Percentiles rank a stretch among this genome's conserved stretches.
Evolutionary conservation across 129 eudicot species (phyloP).

Genomic region (Saposhnikovia divaricata): DNA sequence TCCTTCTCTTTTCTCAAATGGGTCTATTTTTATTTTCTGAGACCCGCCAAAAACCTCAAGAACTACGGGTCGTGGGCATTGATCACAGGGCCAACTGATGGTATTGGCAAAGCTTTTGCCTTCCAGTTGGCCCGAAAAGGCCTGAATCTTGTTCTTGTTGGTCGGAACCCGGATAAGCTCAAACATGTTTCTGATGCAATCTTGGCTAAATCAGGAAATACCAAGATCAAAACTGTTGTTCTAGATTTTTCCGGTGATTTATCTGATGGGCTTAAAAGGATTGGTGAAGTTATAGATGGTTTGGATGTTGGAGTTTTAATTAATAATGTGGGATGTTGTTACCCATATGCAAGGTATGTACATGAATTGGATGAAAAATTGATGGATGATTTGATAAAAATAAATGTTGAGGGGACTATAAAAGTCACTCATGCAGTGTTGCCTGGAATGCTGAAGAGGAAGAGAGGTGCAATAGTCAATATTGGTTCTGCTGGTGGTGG

Average conservation of each 20-base stretch:
- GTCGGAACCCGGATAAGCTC: conserved; percentile 73
- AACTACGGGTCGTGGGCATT: conserved; percentile 93
- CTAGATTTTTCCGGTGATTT: conserved; percentile 80
- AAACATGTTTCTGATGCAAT: conserved; percentile 50
- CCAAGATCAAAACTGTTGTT: conserved; percentile 62
- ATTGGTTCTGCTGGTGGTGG: conserved; percentile 97
- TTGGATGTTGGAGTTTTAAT: conserved; percentile 82
- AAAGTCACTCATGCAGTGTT: conserved; percentile 74
- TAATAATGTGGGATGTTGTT: conserved; percentile 82
- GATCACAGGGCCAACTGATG: conserved; percentile 84
- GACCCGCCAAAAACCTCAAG: conserved; percentile 75
- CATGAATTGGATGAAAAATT: conserved; percentile 90
- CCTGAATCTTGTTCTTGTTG: conserved; percentile 64
- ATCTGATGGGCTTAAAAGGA: conserved; percentile 55
- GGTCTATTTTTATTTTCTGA: conserved; percentile 72
- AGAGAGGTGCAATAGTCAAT: conserved; percentile 90
- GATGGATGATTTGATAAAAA: conserved; percentile 64
- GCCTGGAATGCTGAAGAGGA: conserved; percentile 77
- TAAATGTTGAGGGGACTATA: conserved; percentile 83
- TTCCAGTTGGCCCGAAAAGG: conserved; percentile 78
- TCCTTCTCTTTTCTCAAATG: conserved; percentile 52
- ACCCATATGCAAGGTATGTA: conserved; percentile 85
- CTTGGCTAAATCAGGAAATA: conserved; percentile 32
- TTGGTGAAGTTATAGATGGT: conserved; percentile 54
- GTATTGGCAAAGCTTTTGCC: conserved; percentile 86